Base-by-base conservation (phyloP, 164 flowering plant genomes). In the Nelumbo lutea region DNA sequence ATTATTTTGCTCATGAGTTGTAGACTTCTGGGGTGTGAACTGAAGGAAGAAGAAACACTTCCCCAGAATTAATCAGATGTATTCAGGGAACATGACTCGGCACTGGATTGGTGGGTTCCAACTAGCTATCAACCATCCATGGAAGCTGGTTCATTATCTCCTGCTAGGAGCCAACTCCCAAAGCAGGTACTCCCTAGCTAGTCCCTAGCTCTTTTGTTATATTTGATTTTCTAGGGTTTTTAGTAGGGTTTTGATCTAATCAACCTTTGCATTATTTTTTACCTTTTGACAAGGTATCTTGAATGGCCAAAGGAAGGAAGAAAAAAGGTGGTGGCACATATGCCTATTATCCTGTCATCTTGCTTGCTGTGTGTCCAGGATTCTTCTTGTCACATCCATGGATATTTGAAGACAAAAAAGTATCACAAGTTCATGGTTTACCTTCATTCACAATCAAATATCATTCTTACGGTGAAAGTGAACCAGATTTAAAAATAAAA, bases 341-440 rank as follows among this genome's bases (percentile, higher is more conserved):
- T 68, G 67, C 68, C 51, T 58, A 9, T 60, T 64, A 53, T 64
- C 57, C 46, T 69, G 64, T 66, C 53, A 53, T 62, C 62, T 69
- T 40, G 62, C 69, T 65, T 74, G 53, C 59, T 69, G 56, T 60
- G 47, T 45, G 64, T 59, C 51, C 51, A 64, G 59, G 70, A 73
- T 73, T 68, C 72, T 65, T 38, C 57, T 61, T 44, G 64, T 73
- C 70, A 67, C 71, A 72, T 72, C 75, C 67, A 53, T 62, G 42
- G 4, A 60, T 51, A 64, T n/a, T 48, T 65, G 14, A 66, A 72
- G 53, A 59, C 27, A 27, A 27, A 27, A 27, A 27, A 27, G 51
- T 61, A 70, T 63, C 60, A 27, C 27, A 50, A 48, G 8, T 27
- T 14, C 45, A 46, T 11, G 13, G 11, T 59, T 42, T 52, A 38